Evolutionary conservation across 225 moss, liverwort and hornwort genomes (phyloP), one percentile per base, ranked within the genome.

Genomic region (Asterella californica): DNA sequence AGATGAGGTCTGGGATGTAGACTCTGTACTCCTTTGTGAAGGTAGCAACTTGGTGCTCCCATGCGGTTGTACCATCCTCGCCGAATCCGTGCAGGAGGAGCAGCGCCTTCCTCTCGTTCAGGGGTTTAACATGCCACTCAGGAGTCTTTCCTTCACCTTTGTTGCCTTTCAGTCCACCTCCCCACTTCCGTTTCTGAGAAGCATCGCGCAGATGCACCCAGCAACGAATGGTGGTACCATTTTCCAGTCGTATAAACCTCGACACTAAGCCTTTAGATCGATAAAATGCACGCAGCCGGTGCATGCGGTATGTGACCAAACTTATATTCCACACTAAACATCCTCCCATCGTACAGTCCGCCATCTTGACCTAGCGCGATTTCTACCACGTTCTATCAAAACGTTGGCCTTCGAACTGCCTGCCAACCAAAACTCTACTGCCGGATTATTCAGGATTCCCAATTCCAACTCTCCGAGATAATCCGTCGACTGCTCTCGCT

Each of bases 191-290:
- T 69, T 76, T 90, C 80, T 53, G 90, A 68, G 24, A 79, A 38
- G 22, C 81, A 86, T 60, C 86, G 75, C n/a, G 86, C 78, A 5
- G 81, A 82, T 69, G 88, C 80, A 84, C 87, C 95, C 95, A 95
- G 63, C 95, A 95, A 48, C 93, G 95, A 32, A 95, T 83, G 37
- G 90, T 93, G 10, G 89, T 90, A n/a, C 91, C 94, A 52, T 88
- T 88, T 74, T 91, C 93, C 45, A 95, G 79, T 7, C 85, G 64
- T 18, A 93, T 70, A 2, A 91, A 70, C 76, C 88, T 89, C 27
- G 94, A 74, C 14, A 78, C 86, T 0, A 93, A 75, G 0, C 94
- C 94, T 61, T 88, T 87, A 0, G 89, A 78, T 53, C 57, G 88
- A 83, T 64, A 95, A n/a, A 81, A 86, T 5, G 71, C 79, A 1